A percentile compares a stretch with the other conserved stretches of the same genome.
Conservation (phyloP, 2,329 filamentous ascomycete species). For the Scleromitrula shiraiana region DNA sequence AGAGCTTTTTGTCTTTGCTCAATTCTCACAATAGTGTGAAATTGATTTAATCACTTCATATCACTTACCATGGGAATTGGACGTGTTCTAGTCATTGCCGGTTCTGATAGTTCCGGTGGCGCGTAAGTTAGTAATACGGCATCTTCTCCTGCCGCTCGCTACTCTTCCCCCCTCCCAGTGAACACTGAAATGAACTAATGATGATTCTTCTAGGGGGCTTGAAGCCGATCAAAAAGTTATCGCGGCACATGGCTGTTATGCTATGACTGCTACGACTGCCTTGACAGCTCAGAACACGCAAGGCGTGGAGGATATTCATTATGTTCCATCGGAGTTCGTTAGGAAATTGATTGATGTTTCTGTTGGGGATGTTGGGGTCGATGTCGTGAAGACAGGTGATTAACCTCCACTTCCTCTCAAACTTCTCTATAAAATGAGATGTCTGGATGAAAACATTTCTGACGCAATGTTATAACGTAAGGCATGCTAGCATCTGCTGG, state of each 20-base stretch:
- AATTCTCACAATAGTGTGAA: background rate
- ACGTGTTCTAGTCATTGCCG: constrained; percentile 61
- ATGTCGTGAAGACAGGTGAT: constrained; percentile 87
- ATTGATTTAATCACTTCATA: background rate
- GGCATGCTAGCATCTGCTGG: constrained; percentile 75
- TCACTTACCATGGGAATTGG: constrained; percentile 26
- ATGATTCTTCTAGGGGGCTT: constrained; percentile 57
- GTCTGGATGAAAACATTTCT: background rate
- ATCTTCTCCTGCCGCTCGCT: constrained; percentile 8
- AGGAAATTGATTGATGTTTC: constrained; percentile 78
- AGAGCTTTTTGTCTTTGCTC: background rate
- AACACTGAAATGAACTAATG: constrained; percentile 10
- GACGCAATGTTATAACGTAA: constrained; percentile 30
- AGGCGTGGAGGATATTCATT: constrained; percentile 74
- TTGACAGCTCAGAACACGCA: constrained; percentile 93
- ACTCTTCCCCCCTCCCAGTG: constrained; percentile 6
- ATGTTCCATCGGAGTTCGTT: constrained; percentile 71
- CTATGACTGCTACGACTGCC: constrained; percentile 91
- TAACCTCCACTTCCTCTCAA: constrained; percentile 24
- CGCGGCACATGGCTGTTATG: constrained; percentile 86
- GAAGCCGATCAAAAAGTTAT: constrained; percentile 96
- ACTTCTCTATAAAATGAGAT: too few relatives aligned
- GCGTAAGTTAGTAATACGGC: constrained; percentile 50
- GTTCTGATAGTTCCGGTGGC: constrained; percentile 68
- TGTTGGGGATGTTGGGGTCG: constrained; percentile 73